phyloP scores from a whole-genome alignment of 176 grass and related monocot species.

The Canna indica region DNA sequence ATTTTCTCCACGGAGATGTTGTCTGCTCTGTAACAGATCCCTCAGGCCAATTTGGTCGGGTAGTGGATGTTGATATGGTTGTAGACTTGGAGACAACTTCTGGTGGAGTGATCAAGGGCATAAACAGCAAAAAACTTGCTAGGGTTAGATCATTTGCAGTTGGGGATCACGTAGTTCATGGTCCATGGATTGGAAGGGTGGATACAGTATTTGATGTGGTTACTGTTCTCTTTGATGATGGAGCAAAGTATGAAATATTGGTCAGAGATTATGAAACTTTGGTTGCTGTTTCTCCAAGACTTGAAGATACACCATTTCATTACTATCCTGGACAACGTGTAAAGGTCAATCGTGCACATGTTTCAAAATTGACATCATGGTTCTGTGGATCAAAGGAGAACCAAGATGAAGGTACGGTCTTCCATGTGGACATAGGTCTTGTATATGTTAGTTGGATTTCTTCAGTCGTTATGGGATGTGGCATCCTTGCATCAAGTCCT shows the following conservation, averaged over 20 bases:
- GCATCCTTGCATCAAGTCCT: constrained; percentile 47
- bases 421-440: constrained; percentile 56
- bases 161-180: constrained; percentile 69
- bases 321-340: constrained; percentile 83
- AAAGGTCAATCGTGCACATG: constrained; percentile 33
- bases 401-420: constrained; percentile 58
- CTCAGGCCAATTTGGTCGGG: constrained; percentile 60
- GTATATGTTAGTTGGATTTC: constrained; percentile 83
- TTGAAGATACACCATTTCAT: constrained; percentile 66
- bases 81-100: constrained; percentile 70
- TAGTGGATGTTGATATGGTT: constrained; percentile 58
- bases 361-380: constrained; percentile 57
- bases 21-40: constrained; percentile 58
- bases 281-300: constrained; percentile 44
- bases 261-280: constrained; percentile 58
- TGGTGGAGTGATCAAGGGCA: constrained; percentile 49
- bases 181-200: constrained; percentile 82
- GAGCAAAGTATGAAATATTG: constrained; percentile 64
- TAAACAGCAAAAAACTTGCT: constrained; percentile 69
- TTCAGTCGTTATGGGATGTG: constrained; percentile 50
- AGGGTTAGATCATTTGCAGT: constrained; percentile 71
- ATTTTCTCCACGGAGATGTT: constrained; percentile 75
- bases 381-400: constrained; percentile 50
- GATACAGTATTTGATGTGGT: constrained; percentile 72
- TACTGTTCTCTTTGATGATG: constrained; percentile 57